phyloP scores from a whole-genome alignment of 345 rosid species.

The Citrus australasica region DNA sequence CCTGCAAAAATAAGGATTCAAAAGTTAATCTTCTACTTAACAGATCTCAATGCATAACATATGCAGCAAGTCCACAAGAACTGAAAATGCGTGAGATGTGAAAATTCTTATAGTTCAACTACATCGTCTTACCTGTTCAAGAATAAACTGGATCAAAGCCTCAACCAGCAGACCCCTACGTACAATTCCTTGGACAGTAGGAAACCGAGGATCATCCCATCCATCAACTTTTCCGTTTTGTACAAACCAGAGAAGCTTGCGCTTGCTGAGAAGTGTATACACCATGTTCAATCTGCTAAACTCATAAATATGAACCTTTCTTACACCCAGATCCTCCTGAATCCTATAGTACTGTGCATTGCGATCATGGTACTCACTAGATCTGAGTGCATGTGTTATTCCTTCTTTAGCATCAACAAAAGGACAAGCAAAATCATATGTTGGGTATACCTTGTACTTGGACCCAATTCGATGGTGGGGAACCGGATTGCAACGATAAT shows the following conservation, averaged over 20 bases:
- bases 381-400: constrained; percentile 85
- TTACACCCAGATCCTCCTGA: constrained; percentile 67
- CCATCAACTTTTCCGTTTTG: constrained; percentile 75
- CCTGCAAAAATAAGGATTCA: no score
- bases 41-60: no score
- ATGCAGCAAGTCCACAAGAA: constrained; percentile 11
- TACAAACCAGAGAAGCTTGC: constrained; percentile 93
- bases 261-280: constrained; percentile 83
- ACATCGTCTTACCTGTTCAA: constrained; percentile 61
- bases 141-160: constrained; percentile 81
- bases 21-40: no score
- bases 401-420: constrained; percentile 83
- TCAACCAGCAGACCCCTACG: constrained; percentile 85
- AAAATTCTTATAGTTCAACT: not conserved
- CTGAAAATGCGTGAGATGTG: not conserved
- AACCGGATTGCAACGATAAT: constrained; percentile 86
- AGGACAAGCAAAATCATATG: constrained; percentile 99
- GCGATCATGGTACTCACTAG: constrained; percentile 86
- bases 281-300: constrained; percentile 85
- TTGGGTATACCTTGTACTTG: constrained; percentile 22
- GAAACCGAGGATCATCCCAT: constrained; percentile 94
- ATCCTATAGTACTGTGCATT: constrained; percentile 79
- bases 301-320: constrained; percentile 63
- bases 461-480: constrained; percentile 89
- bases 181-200: constrained; percentile 92